These are phyloP conservation scores for Amoebophrya sp. DNA, from an alignment of 169 alveolate genomes.

Conservation along the genomic window DNA sequence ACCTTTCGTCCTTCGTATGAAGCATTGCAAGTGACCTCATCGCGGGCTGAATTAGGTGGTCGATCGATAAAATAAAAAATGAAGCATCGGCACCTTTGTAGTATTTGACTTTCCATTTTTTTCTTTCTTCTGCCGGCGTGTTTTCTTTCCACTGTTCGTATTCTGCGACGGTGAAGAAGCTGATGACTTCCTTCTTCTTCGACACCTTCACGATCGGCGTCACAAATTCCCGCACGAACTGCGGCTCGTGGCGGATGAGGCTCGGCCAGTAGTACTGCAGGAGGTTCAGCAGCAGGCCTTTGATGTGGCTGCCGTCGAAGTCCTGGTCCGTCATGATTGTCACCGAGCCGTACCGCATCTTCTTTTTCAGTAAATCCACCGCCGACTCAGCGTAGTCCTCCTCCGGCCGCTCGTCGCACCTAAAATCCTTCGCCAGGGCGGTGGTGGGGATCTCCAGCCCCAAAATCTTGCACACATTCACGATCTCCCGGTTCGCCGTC, in stretches of 20 bases:
- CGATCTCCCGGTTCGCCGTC: slow-evolving; percentile 81
- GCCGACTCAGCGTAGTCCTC: slow-evolving; percentile 21
- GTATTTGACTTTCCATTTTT: slow-evolving; percentile 82
- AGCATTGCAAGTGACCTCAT: too few species aligned
- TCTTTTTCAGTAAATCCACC: neutral
- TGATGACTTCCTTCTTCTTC: slow-evolving; percentile 41
- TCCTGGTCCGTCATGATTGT: slow-evolving; percentile 99
- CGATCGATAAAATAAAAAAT: too few species aligned
- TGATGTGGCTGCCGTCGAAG: slow-evolving; percentile 96
- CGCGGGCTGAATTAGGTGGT: too few species aligned
- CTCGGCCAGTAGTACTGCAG: slow-evolving; percentile 90
- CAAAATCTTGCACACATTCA: slow-evolving; percentile 79
- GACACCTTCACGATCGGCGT: slow-evolving; percentile 87
- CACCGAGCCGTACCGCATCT: slow-evolving; percentile 84
- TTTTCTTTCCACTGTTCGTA: slow-evolving; percentile 78
- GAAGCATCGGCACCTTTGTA: slow-evolving; percentile 60
- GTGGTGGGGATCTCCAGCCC: slow-evolving; percentile 51
- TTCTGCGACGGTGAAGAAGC: slow-evolving; percentile 90
- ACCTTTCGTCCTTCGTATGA: too few species aligned
- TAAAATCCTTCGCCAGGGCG: neutral
- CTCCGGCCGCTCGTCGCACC: slow-evolving; percentile 40
- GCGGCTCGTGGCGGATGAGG: slow-evolving; percentile 63
- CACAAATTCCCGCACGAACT: slow-evolving; percentile 87
- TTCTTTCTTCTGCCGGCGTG: slow-evolving; percentile 43
- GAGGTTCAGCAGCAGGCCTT: slow-evolving; percentile 91